Percentiles rank a stretch among this genome's conserved stretches.
phyloP scores from a whole-genome alignment of 805 yeast genomes.

The Pichia deserticola region DNA sequence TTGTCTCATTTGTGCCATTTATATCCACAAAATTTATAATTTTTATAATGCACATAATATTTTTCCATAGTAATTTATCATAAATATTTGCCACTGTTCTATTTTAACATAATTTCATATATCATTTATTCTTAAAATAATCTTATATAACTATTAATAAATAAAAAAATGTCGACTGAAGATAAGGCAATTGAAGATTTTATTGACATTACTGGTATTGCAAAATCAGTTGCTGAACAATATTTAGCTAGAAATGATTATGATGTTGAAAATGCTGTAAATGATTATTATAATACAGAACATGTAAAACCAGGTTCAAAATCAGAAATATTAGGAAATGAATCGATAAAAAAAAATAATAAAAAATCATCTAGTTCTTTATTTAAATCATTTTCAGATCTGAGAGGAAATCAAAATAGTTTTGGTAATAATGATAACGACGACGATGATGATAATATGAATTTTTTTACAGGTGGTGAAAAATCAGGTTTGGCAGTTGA shows the following conservation, averaged over 20 bases:
- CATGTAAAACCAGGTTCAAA: constrained; percentile 3
- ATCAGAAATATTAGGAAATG: neutral
- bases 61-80: no score
- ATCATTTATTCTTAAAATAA: no score
- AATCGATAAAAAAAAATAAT: neutral
- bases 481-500: constrained; percentile 76
- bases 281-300: constrained; percentile 20
- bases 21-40: no score
- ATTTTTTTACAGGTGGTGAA: constrained; percentile 53
- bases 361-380: constrained; percentile 10
- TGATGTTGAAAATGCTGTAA: constrained; percentile 21
- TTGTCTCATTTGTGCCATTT: no score
- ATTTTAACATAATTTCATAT: no score
- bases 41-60: no score
- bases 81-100: no score
- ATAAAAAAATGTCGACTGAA: neutral
- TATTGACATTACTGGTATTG: constrained; percentile 16
- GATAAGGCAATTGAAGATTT: constrained; percentile 9
- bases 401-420: constrained; percentile 20
- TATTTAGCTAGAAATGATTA: constrained; percentile 28
- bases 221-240: constrained; percentile 31
- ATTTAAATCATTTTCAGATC: constrained; percentile 28
- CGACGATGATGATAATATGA: constrained; percentile 31
- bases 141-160: no score
- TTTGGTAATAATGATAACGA: constrained; percentile 20